Percentiles rank a stretch among this genome's conserved stretches.
Evolutionary conservation across 805 yeast genomes (phyloP).

Genomic region (Candida gorgasii): DNA sequence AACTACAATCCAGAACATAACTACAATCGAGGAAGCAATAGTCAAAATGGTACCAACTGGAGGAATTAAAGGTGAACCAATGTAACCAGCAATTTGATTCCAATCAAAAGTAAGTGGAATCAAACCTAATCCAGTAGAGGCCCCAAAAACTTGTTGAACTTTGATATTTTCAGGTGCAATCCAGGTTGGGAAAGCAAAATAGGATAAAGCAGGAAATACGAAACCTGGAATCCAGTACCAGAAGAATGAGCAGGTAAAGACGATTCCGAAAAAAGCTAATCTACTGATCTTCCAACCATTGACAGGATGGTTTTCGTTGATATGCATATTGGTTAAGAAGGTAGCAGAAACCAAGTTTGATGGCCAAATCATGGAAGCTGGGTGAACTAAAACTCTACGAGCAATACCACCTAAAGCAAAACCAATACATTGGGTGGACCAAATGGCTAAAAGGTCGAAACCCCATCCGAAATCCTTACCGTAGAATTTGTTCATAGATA

Average conservation of each 20-base stretch:
- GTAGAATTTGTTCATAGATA: constrained; percentile 53
- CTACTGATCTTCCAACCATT: constrained; percentile 36
- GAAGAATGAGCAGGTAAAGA: constrained; percentile 31
- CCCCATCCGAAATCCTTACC: constrained; percentile 31
- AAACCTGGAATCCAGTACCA: constrained; percentile 66
- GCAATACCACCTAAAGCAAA: constrained; percentile 67
- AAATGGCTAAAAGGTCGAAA: constrained; percentile 24
- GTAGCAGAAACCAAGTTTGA: constrained; percentile 59
- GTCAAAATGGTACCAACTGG: constrained; percentile 46
- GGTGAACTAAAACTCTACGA: constrained; percentile 59
- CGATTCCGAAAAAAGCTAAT: constrained; percentile 14
- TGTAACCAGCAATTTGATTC: constrained; percentile 55
- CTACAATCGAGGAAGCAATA: constrained; percentile 20
- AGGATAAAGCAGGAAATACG: constrained; percentile 57
- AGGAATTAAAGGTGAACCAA: constrained; percentile 65
- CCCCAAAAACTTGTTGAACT: constrained; percentile 68
- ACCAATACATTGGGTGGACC: constrained; percentile 64
- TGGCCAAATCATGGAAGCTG: constrained; percentile 75
- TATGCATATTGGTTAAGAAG: constrained; percentile 20
- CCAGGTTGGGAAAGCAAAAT: constrained; percentile 69
- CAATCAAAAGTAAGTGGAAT: constrained; percentile 46
- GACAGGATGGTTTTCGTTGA: constrained; percentile 53
- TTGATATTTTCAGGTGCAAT: constrained; percentile 55
- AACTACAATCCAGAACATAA: constrained; percentile 56
- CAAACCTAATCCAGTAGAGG: constrained; percentile 59